Conservation (phyloP, 2,329 filamentous ascomycete species). For the Botrytis hyacinthi region DNA sequence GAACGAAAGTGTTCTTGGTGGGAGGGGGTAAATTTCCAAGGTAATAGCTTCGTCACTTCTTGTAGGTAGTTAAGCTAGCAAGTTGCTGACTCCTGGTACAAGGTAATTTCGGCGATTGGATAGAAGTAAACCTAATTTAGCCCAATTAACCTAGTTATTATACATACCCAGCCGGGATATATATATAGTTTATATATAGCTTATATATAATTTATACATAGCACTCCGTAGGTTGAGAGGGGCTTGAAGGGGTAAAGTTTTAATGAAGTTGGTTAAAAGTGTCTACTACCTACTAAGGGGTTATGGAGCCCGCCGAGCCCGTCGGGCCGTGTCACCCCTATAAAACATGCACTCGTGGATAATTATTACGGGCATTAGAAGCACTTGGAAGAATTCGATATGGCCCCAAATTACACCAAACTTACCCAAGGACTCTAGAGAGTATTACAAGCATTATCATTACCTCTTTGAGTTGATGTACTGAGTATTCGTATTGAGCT, state of each 20-base stretch:
- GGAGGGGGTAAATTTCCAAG: not conserved
- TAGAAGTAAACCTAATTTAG: not conserved
- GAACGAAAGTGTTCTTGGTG: not conserved
- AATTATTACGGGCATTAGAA: conserved; percentile 14
- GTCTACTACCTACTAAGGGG: not conserved
- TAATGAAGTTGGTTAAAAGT: not conserved
- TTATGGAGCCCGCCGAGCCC: not conserved
- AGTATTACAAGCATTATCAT: not conserved
- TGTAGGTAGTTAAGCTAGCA: not conserved
- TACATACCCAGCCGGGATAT: not conserved
- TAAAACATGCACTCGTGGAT: not conserved
- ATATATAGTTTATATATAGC: not conserved
- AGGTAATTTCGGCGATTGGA: conserved; percentile 12
- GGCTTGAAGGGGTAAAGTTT: not conserved
- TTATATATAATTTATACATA: not conserved
- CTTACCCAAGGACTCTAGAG: not conserved
- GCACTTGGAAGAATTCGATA: conserved; percentile 1
- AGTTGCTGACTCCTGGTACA: not conserved
- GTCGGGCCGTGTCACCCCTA: conserved; percentile 4
- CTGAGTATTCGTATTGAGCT: not conserved
- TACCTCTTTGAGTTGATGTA: not conserved
- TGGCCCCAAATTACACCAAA: not conserved
- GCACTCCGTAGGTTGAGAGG: not conserved
- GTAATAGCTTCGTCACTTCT: conserved; percentile 13
- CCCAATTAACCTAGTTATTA: not conserved